These are phyloP conservation scores for Leptographium galeiforme DNA, from an alignment of 2,329 filamentous ascomycete species.

Conservation along the genomic window DNA sequence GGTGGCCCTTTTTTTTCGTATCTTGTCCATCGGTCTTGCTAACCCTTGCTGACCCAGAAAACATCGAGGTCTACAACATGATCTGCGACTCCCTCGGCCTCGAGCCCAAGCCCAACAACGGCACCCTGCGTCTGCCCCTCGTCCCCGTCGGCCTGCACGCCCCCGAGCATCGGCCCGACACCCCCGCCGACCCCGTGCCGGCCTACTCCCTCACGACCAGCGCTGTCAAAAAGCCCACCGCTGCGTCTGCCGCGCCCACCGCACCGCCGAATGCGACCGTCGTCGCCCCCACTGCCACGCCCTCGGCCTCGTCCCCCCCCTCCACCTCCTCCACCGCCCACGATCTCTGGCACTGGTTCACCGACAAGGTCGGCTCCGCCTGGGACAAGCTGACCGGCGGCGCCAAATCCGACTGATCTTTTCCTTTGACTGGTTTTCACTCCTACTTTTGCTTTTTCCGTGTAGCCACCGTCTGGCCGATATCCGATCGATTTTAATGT, in stretches of 20 bases:
- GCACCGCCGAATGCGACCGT: too few species aligned
- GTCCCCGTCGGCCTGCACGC: constrained; percentile 46
- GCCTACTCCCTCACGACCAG: constrained; percentile 12
- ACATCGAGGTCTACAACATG: constrained; percentile 89
- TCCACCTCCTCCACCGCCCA: not conserved
- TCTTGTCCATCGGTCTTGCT: not conserved
- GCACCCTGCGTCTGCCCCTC: constrained; percentile 64
- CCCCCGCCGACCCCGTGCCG: constrained; percentile 39
- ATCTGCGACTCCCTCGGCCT: constrained; percentile 78
- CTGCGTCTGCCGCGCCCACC: constrained; percentile 4
- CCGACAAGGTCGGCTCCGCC: constrained; percentile 29
- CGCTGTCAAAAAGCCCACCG: constrained; percentile 8
- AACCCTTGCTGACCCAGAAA: too few species aligned
- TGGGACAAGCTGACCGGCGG: constrained; percentile 29
- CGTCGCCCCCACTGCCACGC: not conserved
- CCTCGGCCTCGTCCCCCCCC: constrained; percentile 1
- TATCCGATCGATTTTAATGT: too few species aligned
- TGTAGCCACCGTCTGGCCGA: too few species aligned
- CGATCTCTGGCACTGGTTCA: constrained; percentile 38
- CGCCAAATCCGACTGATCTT: not conserved
- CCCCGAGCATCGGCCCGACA: not conserved
- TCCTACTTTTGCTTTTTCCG: too few species aligned
- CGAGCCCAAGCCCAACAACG: constrained; percentile 66
- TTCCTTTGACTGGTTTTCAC: too few species aligned
- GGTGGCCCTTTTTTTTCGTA: constrained; percentile 34